Base-by-base conservation (phyloP, 2,329 filamentous ascomycete species). In the Aureobasidium subglaciale region DNA sequence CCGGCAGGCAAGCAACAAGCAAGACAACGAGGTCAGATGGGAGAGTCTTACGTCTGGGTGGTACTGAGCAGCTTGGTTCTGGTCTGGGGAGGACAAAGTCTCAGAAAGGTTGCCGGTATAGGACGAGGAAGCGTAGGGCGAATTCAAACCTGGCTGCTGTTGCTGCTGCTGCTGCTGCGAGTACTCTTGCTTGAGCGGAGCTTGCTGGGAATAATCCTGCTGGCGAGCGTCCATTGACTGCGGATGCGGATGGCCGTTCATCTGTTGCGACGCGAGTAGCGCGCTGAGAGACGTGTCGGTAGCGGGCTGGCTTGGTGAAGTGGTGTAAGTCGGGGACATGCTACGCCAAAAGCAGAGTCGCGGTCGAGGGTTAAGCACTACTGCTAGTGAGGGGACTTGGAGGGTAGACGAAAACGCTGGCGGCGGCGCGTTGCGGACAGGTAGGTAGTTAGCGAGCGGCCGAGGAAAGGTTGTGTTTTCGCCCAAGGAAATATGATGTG, bases 31-130 rank as follows among this genome's bases (percentile, higher is more conserved):
- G n/a, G n/a, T n/a, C n/a, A n/a, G n/a, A n/a, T n/a, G 86, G 63
- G 79, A 75, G 58, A 85, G 76, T 72, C 88, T 56, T 45, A 60
- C 59, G 43, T 60, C 59, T n/a, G 56, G 56, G 77, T 96, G 80
- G 76, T 95, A 95, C 75, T 92, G 87, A 76, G 87, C 88, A 87
- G 88, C 86, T 88, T 90, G 88, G 75, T 87, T 81, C 81, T 89
- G 88, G 87, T 95, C 91, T 93, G 87, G 84, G 76, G 81, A 71
- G 29, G 50, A 34, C 60, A 85, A 82, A 72, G 81, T 85, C 87
- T 95, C 89, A 90, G 90, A 91, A 79, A 85, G 81, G 75, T 82
- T 68, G 70, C 76, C 74, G 67, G 70, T 70, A 65, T 78, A 79
- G 60, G 74, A 70, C 61, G 74, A 73, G 69, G 55, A 55, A 49